These are phyloP conservation scores for Rhododendron simsii DNA, from an alignment of 148 eudicot genomes.

Conservation along the genomic window DNA sequence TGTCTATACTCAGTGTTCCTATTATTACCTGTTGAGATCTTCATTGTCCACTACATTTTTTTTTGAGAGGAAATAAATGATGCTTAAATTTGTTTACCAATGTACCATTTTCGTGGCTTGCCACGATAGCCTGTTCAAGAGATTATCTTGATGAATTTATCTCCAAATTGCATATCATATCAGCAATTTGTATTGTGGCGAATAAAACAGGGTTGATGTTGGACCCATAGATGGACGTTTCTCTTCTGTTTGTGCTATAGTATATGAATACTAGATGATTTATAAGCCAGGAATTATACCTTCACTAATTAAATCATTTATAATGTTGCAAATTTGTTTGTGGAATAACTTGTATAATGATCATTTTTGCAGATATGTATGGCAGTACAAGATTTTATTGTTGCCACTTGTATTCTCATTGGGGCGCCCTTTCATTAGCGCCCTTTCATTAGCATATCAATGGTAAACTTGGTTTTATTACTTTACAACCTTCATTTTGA, in stretches of 20 bases:
- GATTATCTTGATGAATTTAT: neutral
- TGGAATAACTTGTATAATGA: neutral
- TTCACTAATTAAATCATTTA: neutral
- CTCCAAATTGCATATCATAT: neutral
- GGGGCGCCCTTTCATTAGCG: conserved; percentile 81
- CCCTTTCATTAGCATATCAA: conserved; percentile 79
- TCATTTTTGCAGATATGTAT: conserved; percentile 55
- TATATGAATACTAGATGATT: neutral
- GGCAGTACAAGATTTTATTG: conserved; percentile 74
- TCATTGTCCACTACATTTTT: neutral
- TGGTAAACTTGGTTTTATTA: conserved; percentile 29
- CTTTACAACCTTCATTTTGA: too few relatives aligned
- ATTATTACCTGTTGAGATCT: neutral
- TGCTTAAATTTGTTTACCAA: neutral
- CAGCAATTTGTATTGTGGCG: neutral
- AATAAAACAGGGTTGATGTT: conserved; percentile 1
- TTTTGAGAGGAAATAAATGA: neutral
- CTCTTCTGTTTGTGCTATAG: neutral
- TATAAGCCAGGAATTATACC: neutral
- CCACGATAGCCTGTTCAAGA: neutral
- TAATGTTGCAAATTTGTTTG: neutral
- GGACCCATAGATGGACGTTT: too few relatives aligned
- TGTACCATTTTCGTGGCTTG: neutral
- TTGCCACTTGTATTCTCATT: conserved; percentile 77
- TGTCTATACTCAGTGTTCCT: neutral